Evolutionary conservation across 257 asterid species (phyloP).

Genomic region (Solanum microdontum): DNA sequence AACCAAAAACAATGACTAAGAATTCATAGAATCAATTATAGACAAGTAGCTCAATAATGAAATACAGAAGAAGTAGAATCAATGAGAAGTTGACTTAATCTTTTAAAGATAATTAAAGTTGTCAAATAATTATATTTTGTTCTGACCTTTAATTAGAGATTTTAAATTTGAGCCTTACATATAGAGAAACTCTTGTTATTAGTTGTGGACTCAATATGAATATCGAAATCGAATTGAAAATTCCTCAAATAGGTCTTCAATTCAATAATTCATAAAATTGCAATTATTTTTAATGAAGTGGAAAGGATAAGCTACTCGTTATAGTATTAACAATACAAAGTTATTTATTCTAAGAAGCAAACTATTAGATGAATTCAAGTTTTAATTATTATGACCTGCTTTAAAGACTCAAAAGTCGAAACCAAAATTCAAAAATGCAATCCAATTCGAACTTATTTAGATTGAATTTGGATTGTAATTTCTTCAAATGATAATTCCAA

Average conservation of each 20-base stretch:
- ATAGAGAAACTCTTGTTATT: background rate
- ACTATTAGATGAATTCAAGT: background rate
- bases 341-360: background rate
- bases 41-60: background rate
- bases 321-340: too few species aligned
- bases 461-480: background rate
- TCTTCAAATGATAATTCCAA: background rate
- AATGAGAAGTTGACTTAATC: background rate
- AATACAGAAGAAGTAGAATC: background rate
- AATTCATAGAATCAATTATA: background rate
- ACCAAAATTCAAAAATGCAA: background rate
- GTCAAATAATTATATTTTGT: background rate
- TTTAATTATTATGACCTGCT: background rate
- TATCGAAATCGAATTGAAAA: background rate
- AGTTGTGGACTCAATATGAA: background rate
- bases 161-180: rapidly evolving
- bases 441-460: background rate
- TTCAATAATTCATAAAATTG: background rate
- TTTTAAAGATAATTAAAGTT: background rate
- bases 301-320: too few species aligned
- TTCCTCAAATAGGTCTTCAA: background rate
- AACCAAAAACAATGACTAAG: background rate
- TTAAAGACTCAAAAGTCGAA: background rate
- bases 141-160: background rate
- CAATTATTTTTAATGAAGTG: background rate